Percentiles rank a stretch among this genome's conserved stretches.
Evolutionary conservation across 805 yeast species (phyloP).

Genomic region (Blastobotrys robertii): DNA sequence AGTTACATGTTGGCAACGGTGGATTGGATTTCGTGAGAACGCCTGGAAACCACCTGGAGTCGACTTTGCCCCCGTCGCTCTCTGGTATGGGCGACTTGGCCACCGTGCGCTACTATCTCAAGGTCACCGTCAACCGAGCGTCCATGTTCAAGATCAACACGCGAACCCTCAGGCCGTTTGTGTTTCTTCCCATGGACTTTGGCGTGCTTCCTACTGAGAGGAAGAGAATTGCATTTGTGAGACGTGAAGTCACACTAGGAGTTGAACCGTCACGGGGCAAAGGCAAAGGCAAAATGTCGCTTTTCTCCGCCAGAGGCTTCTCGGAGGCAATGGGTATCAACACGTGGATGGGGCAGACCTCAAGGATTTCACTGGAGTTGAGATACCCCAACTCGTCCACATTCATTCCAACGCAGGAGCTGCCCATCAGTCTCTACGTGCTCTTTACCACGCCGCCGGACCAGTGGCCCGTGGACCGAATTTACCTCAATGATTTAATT

Average conservation of each 20-base stretch:
- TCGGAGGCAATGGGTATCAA: constrained; percentile 11
- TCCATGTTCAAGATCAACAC: constrained; percentile 39
- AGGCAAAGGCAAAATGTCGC: constrained; percentile 13
- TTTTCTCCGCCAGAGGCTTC: constrained; percentile 3
- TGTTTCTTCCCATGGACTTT: constrained; percentile 38
- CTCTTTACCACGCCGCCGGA: constrained; percentile 11
- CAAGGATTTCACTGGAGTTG: constrained; percentile 33
- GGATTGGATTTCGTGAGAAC: constrained; percentile 12
- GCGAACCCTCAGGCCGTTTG: constrained; percentile 40
- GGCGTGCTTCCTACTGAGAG: constrained; percentile 9
- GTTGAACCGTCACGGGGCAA: constrained; percentile 6
- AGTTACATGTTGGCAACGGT: constrained; percentile 1
- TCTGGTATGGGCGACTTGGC: constrained; percentile 20
- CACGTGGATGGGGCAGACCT: constrained; percentile 9
- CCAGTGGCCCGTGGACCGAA: constrained; percentile 3
- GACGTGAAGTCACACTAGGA: constrained; percentile 23
- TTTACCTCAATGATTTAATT: constrained; percentile 34
- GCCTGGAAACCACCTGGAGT: constrained; percentile 12
- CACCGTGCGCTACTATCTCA: constrained; percentile 42
- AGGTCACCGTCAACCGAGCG: constrained; percentile 49
- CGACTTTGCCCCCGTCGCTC: constrained; percentile 26
- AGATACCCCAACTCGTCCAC: constrained; percentile 40
- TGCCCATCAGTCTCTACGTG: constrained; percentile 18
- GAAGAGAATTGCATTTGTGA: constrained; percentile 33
- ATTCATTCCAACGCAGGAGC: constrained; percentile 34